Percentiles rank a stretch among this genome's conserved stretches.
phyloP scores from a whole-genome alignment of 2,329 filamentous ascomycete species.

The Scedosporium minutisporum region DNA sequence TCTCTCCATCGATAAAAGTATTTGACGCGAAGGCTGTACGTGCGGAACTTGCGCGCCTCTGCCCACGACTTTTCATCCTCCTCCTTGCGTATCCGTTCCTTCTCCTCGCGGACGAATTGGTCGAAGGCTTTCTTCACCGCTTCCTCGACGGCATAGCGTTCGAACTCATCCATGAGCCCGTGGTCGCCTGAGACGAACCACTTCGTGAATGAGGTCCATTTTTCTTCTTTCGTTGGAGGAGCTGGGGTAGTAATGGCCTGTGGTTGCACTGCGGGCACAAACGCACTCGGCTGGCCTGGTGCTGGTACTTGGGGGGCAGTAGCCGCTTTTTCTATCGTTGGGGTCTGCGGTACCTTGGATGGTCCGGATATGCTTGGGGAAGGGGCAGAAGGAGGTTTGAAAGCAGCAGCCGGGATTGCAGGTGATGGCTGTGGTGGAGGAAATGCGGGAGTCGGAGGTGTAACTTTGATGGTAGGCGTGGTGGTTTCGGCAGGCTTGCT shows the following conservation, averaged over 20 bases:
- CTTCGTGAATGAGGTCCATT: slow-evolving; percentile 37
- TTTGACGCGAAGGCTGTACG: slow-evolving; percentile 39
- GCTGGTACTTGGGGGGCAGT: neutral
- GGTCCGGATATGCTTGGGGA: slow-evolving; percentile 8
- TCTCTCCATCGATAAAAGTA: slow-evolving; percentile 49
- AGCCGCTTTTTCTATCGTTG: slow-evolving; percentile 23
- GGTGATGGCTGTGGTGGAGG: neutral
- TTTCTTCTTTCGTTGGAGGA: neutral
- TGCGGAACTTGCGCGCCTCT: slow-evolving; percentile 37
- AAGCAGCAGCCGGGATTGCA: neutral
- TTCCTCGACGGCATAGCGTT: slow-evolving; percentile 33
- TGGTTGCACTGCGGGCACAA: neutral
- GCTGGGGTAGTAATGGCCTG: neutral
- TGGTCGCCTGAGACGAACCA: slow-evolving; percentile 47
- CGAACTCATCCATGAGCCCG: slow-evolving; percentile 42
- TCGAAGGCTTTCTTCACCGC: slow-evolving; percentile 32
- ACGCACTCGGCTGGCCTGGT: neutral
- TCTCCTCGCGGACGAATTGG: slow-evolving; percentile 28
- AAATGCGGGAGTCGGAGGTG: slow-evolving; percentile 10
- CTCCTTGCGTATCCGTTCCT: slow-evolving; percentile 31
- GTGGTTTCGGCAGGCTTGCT: neutral
- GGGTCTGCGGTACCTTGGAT: slow-evolving; percentile 12
- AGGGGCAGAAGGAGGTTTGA: slow-evolving; percentile 5
- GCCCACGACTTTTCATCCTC: slow-evolving; percentile 37
- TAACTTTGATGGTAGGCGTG: slow-evolving; percentile 9